Base-by-base conservation (phyloP, 192 early-diverging fungal species). In the Coemansia sp. region DNA sequence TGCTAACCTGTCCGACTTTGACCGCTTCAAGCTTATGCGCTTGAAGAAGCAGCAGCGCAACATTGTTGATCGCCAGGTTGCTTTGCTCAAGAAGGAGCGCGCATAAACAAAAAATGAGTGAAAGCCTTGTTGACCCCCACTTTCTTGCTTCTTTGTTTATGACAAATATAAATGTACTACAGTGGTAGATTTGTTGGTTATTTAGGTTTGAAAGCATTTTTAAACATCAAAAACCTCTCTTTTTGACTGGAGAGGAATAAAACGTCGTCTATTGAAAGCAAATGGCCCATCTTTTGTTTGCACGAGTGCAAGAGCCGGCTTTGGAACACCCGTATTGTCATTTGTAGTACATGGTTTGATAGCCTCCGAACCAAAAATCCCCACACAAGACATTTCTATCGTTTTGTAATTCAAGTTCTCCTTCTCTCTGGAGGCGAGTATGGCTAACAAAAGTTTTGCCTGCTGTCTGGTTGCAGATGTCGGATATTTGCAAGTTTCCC, bases 21-120 rank as follows among this genome's bases (percentile, higher is more conserved):
- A 98, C 85, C 90, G 98, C 77, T 98, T 98, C 93, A 96, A 99
- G 94, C 69, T 96, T 57, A 87, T 90, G 88, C 86, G 95, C 84
- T 90, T 96, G 81, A 91, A 90, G 87, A 96, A 92, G 88, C 88
- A 95, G 86, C 80, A 77, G 75, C 80, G 80, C 60, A 55, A 42
- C 63, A 71, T 83, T 37, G 75, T 83, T 38, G 69, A 83, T 63
- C 80, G 75, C 69, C 74, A 76, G 63, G 66, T 72, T 62, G 80
- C 80, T 51, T 66, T 72, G 45, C 65, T 83, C 53, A 74, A 65
- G 65, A 83, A 83, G 80, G 75, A 83, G 75, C 75, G 72, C 46
- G 74, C 74, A 48, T 77, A 74, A 83, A 69, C 16, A 16, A 40
- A 59, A 59, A 59, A 32, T 39, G 57, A 59, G 20, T 13, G 7